phyloP scores from a whole-genome alignment of 106 monocot genomes.

The Dendrobium officinale region DNA sequence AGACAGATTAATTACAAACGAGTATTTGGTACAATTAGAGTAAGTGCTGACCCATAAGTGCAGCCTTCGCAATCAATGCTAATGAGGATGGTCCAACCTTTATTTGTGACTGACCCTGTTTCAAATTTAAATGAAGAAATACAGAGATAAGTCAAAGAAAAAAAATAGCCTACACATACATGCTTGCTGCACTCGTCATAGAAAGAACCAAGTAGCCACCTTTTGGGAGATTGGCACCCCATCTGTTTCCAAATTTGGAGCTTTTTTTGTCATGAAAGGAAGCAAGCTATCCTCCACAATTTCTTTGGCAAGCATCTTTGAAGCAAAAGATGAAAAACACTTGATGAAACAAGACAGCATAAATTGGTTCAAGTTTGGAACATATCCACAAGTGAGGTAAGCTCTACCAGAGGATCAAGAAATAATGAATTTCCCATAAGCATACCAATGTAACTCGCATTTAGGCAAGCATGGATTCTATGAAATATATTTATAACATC shows the following conservation, averaged over 20 bases:
- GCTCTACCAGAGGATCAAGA: no score
- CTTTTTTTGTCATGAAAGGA: conserved; percentile 65
- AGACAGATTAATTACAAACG: conserved; percentile 5
- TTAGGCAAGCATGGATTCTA: neutral
- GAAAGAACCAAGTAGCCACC: conserved; percentile 28
- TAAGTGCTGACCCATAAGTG: conserved; percentile 62
- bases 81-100: conserved; percentile 74
- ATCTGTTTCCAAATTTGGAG: conserved; percentile 56
- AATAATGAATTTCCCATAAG: neutral
- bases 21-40: neutral
- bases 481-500: neutral
- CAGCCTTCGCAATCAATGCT: conserved; percentile 78
- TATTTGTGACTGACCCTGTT: conserved; percentile 73
- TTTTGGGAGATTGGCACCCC: conserved; percentile 65
- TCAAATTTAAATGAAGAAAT: conserved; percentile 10
- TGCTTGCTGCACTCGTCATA: neutral
- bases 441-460: neutral
- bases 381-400: neutral
- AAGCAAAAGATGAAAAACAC: neutral
- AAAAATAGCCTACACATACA: neutral
- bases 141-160: neutral
- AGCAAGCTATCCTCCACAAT: conserved; percentile 68
- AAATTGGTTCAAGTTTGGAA: neutral
- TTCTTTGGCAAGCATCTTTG: conserved; percentile 94
- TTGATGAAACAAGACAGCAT: neutral